Percentiles rank a stretch among this genome's conserved stretches.
Conservation (phyloP, 208 protist species). For the Wallacemonas sp. region DNA sequence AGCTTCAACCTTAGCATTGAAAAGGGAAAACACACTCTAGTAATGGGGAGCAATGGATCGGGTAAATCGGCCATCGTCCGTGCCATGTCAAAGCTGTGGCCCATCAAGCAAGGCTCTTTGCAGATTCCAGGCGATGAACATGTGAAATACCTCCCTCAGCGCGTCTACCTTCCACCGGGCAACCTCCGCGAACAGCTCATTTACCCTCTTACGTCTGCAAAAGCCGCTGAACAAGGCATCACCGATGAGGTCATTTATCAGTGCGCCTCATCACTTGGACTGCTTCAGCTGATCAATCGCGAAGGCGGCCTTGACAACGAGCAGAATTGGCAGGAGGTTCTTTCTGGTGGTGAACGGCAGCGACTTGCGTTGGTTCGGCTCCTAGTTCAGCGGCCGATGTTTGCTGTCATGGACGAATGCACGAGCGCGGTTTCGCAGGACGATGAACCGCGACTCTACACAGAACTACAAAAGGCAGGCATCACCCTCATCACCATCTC, state of each 20-base stretch:
- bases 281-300: conserved; percentile 61
- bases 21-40: conserved; percentile 54
- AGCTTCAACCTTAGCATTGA: conserved; percentile 64
- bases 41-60: conserved; percentile 89
- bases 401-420: conserved; percentile 91
- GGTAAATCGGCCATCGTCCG: conserved; percentile 87
- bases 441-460: conserved; percentile 75
- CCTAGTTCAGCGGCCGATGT: conserved; percentile 70
- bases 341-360: conserved; percentile 91
- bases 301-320: conserved; percentile 76
- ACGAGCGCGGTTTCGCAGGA: conserved; percentile 89
- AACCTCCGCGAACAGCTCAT: conserved; percentile 79
- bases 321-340: conserved; percentile 80
- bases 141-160: conserved; percentile 73
- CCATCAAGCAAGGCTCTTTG: conserved; percentile 50
- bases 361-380: conserved; percentile 82
- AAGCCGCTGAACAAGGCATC: conserved; percentile 19
- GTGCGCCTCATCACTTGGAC: conserved; percentile 41
- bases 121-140: conserved; percentile 26
- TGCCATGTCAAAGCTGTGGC: conserved; percentile 70
- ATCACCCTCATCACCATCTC: conserved; percentile 86
- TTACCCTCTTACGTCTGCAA: conserved; percentile 51
- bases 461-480: conserved; percentile 54
- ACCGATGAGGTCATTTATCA: conserved; percentile 52
- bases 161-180: conserved; percentile 76